These are phyloP conservation scores for Sarcodon sp. DNA, from an alignment of 768 basidiomycete species.

Conservation along the genomic window DNA sequence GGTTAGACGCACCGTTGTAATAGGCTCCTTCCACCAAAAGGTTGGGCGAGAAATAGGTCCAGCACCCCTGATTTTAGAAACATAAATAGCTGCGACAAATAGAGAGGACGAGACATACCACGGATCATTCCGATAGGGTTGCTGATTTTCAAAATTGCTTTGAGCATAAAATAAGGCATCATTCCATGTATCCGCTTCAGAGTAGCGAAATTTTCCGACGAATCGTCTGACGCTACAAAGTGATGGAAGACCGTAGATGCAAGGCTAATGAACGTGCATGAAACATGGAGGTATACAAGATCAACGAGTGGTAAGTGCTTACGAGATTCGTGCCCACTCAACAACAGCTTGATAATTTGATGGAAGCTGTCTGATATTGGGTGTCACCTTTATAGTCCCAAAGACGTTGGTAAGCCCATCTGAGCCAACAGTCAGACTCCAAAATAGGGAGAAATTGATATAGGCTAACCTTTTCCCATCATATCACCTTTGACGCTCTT, in stretches of 20 bases:
- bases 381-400: conserved; percentile 71
- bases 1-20: conserved; percentile 59
- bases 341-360: conserved; percentile 78
- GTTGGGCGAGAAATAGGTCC: conserved; percentile 93
- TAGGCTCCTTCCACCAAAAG: conserved; percentile 88
- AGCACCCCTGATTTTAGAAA: conserved; percentile 37
- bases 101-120: conserved; percentile 26
- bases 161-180: conserved; percentile 97
- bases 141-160: conserved; percentile 80
- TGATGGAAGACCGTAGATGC: conserved; percentile 96
- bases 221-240: conserved; percentile 85
- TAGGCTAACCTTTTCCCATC: conserved; percentile 61
- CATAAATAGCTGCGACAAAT: not conserved
- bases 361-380: conserved; percentile 67
- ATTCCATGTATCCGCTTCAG: conserved; percentile 90
- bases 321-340: conserved; percentile 98
- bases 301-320: conserved; percentile 16
- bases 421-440: conserved; percentile 14
- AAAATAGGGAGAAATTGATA: not conserved
- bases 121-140: conserved; percentile 97
- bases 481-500: conserved; percentile 88
- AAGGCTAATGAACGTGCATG: conserved; percentile 34
- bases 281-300: conserved; percentile 1
- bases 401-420: conserved; percentile 89
- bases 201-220: conserved; percentile 77